These are phyloP conservation scores for Exophiala aquamarina DNA, from an alignment of 2,329 filamentous ascomycete species.

Conservation along the genomic window DNA sequence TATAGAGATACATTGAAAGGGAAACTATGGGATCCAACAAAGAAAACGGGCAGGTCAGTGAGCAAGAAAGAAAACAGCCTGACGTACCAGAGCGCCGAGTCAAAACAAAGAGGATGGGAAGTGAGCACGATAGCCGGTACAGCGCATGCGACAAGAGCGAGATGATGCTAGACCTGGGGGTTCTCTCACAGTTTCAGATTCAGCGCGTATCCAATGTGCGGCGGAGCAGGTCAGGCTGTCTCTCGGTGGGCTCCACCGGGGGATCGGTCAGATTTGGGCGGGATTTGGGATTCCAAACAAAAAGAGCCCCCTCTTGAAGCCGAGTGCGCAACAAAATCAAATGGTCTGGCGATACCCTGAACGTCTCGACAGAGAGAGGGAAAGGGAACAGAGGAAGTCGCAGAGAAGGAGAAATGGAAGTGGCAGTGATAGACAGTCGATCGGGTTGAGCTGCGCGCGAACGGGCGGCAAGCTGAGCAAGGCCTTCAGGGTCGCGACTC, in stretches of 20 bases:
- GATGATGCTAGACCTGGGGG: constrained; percentile 13
- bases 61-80: constrained; percentile 7
- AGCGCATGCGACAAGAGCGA: constrained; percentile 19
- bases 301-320: constrained; percentile 8
- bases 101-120: constrained; percentile 20
- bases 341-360: too few species aligned
- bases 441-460: background rate
- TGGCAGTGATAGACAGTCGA: too few species aligned
- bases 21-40: background rate
- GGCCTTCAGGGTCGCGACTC: constrained; percentile 5
- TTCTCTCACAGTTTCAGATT: constrained; percentile 24
- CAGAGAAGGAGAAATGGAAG: too few species aligned
- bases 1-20: constrained; percentile 4
- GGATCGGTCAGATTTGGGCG: constrained; percentile 12
- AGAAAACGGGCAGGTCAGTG: background rate
- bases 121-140: background rate
- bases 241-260: constrained; percentile 13
- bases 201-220: constrained; percentile 25
- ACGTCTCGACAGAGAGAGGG: too few species aligned
- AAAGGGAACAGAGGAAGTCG: too few species aligned
- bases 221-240: constrained; percentile 20
- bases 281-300: constrained; percentile 2
- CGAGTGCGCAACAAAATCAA: background rate
- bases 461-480: constrained; percentile 13
- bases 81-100: constrained; percentile 19